phyloP scores from a whole-genome alignment of 148 eudicot genomes.

The Spergularia bocconei region DNA sequence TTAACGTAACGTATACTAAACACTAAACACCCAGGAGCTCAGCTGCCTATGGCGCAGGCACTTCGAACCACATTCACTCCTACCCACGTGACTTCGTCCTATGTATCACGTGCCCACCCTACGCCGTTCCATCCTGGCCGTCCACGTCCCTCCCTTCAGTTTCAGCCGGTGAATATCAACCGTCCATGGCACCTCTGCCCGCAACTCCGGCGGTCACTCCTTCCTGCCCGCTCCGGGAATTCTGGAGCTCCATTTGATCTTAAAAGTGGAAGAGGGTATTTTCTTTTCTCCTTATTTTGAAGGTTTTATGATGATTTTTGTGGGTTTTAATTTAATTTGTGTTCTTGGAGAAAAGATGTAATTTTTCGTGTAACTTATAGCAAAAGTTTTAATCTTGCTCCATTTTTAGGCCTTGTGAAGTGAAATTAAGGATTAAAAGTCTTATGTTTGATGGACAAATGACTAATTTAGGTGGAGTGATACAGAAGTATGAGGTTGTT shows the following conservation, averaged over 20 bases:
- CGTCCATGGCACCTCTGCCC: conserved; percentile 20
- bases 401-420: neutral
- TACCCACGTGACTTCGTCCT: conserved; percentile 3
- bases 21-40: no score
- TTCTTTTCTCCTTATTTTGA: neutral
- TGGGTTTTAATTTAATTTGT: neutral
- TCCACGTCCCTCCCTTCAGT: conserved; percentile 24
- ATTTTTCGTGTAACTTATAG: neutral
- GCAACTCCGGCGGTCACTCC: conserved; percentile 19
- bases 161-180: conserved; percentile 10
- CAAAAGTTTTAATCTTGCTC: neutral
- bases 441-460: neutral
- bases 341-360: neutral
- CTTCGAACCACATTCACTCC: neutral
- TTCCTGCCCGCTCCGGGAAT: conserved; percentile 19
- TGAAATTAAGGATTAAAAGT: neutral
- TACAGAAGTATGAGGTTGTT: neutral
- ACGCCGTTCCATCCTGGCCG: conserved; percentile 25
- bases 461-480: neutral
- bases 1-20: no score
- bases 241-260: conserved; percentile 43
- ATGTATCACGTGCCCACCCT: conserved; percentile 14
- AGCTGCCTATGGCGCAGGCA: neutral
- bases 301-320: neutral
- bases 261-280: conserved; percentile 52